Conservation (phyloP, 1,284 basidiomycete species). For the Naganishia sp. region DNA sequence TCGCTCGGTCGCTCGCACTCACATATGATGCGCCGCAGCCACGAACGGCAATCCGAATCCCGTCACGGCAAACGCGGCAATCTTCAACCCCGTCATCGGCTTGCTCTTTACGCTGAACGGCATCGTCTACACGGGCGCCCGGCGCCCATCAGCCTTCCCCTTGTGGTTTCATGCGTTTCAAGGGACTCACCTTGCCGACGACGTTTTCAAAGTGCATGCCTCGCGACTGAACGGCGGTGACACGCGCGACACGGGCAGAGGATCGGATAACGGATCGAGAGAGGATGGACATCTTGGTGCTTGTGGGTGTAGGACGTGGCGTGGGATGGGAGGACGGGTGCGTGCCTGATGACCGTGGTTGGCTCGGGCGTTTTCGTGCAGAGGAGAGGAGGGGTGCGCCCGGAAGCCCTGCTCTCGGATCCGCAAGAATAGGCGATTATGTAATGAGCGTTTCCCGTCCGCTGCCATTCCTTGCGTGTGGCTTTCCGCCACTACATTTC, state of each 20-base stretch:
- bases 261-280: slow-evolving; percentile 24
- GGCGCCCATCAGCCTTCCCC: not conserved
- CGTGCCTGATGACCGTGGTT: not conserved
- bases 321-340: not conserved
- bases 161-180: not conserved
- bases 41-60: slow-evolving; percentile 32
- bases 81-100: slow-evolving; percentile 25
- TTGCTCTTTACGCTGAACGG: slow-evolving; percentile 29
- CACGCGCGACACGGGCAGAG: slow-evolving; percentile 8
- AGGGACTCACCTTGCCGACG: slow-evolving; percentile 33
- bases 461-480: too few species aligned
- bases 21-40: slow-evolving; percentile 32
- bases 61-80: slow-evolving; percentile 21
- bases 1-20: slow-evolving; percentile 10
- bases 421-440: not conserved
- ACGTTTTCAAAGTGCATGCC: slow-evolving; percentile 34
- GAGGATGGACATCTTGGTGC: slow-evolving; percentile 28
- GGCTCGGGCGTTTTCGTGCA: slow-evolving; percentile 1
- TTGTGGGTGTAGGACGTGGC: not conserved
- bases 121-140: slow-evolving; percentile 20
- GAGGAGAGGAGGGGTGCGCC: not conserved
- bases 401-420: not conserved
- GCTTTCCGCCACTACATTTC: too few species aligned
- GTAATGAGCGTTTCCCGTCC: not conserved
- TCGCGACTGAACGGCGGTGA: slow-evolving; percentile 13